Conservation (phyloP, 75 land plant genomes). For the Picea glauca region DNA sequence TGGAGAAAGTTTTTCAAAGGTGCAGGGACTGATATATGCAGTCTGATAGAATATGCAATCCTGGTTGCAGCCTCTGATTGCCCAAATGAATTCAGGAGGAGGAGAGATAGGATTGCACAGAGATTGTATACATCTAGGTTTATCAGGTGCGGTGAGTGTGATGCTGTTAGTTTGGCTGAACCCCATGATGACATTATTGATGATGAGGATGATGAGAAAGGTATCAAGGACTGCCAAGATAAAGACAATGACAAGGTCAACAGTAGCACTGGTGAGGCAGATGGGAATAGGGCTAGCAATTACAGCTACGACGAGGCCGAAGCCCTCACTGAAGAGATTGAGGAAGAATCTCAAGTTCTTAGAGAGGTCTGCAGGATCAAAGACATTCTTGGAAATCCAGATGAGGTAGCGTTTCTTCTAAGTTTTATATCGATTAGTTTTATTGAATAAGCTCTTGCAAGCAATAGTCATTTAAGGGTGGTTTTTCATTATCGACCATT, state of each 20-base stretch:
- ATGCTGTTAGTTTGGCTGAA: conserved; percentile 25
- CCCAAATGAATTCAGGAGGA: conserved; percentile 57
- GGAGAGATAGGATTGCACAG: conserved; percentile 77
- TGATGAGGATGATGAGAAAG: conserved; percentile 9
- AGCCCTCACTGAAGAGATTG: conserved; percentile 70
- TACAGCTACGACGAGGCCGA: conserved; percentile 54
- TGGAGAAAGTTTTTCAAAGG: conserved; percentile 73
- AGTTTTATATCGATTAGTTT: not conserved
- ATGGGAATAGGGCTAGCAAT: conserved; percentile 24
- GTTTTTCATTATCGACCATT: not conserved
- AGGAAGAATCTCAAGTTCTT: conserved; percentile 35
- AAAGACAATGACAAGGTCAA: conserved; percentile 17
- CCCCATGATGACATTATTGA: not conserved
- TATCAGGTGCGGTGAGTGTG: conserved; percentile 43
- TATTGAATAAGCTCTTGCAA: not conserved
- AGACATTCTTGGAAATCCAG: conserved; percentile 35
- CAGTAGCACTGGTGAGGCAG: conserved; percentile 17
- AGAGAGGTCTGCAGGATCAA: conserved; percentile 63
- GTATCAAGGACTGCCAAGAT: conserved; percentile 10
- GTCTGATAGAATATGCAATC: conserved; percentile 64
- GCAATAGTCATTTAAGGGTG: not conserved
- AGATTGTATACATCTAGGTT: conserved; percentile 42
- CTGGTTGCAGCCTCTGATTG: conserved; percentile 64
- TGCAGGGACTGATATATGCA: conserved; percentile 66
- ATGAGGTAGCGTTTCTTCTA: conserved; percentile 29